These are phyloP conservation scores for Calonectria pseudoreteaudii DNA, from an alignment of 2,329 filamentous ascomycete species.

Conservation along the genomic window DNA sequence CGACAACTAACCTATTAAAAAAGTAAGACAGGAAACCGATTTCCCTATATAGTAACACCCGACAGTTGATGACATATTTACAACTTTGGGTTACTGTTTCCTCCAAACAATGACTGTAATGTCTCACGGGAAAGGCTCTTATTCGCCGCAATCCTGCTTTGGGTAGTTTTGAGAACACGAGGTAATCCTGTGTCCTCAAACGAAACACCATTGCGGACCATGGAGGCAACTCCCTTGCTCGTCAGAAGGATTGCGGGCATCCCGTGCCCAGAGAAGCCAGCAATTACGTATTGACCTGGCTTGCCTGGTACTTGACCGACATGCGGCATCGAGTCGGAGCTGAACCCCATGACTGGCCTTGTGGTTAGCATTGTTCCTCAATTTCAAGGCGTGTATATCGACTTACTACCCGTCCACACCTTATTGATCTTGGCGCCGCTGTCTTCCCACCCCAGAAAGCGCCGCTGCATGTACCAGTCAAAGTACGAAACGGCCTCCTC, in stretches of 20 bases:
- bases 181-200: slow-evolving; percentile 54
- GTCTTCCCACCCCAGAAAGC: slow-evolving; percentile 62
- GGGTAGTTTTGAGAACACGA: slow-evolving; percentile 47
- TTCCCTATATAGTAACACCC: background rate
- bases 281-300: slow-evolving; percentile 55
- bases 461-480: slow-evolving; percentile 59
- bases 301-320: slow-evolving; percentile 52
- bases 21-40: background rate
- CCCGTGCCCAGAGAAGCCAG: slow-evolving; percentile 63
- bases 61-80: background rate
- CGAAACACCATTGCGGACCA: slow-evolving; percentile 47
- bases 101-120: slow-evolving; percentile 8
- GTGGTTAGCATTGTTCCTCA: background rate
- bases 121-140: slow-evolving; percentile 5
- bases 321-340: slow-evolving; percentile 54
- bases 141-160: slow-evolving; percentile 40
- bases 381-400: background rate
- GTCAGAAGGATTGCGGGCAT: slow-evolving; percentile 59
- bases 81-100: background rate
- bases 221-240: slow-evolving; percentile 55
- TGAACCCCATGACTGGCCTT: slow-evolving; percentile 53
- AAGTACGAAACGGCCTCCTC: slow-evolving; percentile 57
- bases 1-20: background rate
- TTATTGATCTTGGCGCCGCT: slow-evolving; percentile 48
- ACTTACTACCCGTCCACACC: slow-evolving; percentile 46